These are phyloP conservation scores for Heliocybe sulcata DNA, from an alignment of 1,284 basidiomycete species.

Conservation along the genomic window DNA sequence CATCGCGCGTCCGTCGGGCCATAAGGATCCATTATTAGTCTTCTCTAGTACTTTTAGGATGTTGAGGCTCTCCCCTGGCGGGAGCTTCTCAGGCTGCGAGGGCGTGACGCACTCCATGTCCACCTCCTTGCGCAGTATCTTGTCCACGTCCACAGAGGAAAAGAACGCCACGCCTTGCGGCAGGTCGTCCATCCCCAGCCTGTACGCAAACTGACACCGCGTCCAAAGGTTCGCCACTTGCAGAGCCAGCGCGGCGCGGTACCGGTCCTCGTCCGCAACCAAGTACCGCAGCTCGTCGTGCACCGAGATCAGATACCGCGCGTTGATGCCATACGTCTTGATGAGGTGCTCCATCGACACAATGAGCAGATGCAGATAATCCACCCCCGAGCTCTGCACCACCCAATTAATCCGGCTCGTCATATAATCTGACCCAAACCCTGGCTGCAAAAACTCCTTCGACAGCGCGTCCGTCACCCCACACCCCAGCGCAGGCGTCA, in stretches of 20 bases:
- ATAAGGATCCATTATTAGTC: constrained; percentile 61
- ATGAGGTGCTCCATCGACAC: constrained; percentile 92
- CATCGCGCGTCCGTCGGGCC: constrained; percentile 52
- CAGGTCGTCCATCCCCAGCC: constrained; percentile 91
- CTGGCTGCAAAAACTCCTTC: constrained; percentile 79
- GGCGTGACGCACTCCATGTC: constrained; percentile 96
- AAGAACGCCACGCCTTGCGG: constrained; percentile 96
- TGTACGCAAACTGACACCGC: constrained; percentile 85
- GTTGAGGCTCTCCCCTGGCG: constrained; percentile 80
- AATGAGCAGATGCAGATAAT: constrained; percentile 95
- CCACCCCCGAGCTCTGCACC: constrained; percentile 97
- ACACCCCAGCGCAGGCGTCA: constrained; percentile 91
- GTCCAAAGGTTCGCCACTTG: constrained; percentile 98
- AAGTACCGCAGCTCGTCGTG: constrained; percentile 97
- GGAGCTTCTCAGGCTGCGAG: constrained; percentile 78
- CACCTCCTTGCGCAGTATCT: constrained; percentile 91
- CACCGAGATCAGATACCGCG: constrained; percentile 93
- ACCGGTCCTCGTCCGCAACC: constrained; percentile 82
- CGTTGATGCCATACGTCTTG: constrained; percentile 76
- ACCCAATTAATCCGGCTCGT: constrained; percentile 99
- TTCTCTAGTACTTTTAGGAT: constrained; percentile 62
- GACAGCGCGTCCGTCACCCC: constrained; percentile 91
- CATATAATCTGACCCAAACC: constrained; percentile 84
- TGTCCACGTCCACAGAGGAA: constrained; percentile 93
- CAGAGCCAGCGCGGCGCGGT: constrained; percentile 86